A percentile compares a stretch with the other conserved stretches of the same genome.
Conservation (phyloP, 129 eudicot species). For the Ambrosia artemisiifolia region DNA sequence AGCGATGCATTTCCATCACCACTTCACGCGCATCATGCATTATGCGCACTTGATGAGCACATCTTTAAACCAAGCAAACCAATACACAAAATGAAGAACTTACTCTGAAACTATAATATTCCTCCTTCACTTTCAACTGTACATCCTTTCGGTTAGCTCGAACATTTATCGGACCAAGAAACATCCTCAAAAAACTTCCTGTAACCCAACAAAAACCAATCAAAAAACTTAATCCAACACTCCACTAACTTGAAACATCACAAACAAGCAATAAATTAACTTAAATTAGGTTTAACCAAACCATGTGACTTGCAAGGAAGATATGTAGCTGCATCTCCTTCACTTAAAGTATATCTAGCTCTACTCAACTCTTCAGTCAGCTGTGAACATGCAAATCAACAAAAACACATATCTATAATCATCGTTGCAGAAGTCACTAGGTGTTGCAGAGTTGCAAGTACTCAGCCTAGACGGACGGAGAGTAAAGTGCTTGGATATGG, state of each 20-base stretch:
- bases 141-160: slow-evolving; percentile 49
- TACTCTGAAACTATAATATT: slow-evolving; percentile 44
- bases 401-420: background rate
- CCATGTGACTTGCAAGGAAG: slow-evolving; percentile 47
- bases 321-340: slow-evolving; percentile 47
- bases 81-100: background rate
- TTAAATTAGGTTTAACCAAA: background rate
- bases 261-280: no score
- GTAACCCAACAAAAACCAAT: background rate
- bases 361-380: slow-evolving; percentile 34
- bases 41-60: no score
- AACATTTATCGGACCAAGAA: slow-evolving; percentile 46
- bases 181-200: slow-evolving; percentile 44
- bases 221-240: background rate
- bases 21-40: no score
- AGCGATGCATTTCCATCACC: no score
- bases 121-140: slow-evolving; percentile 46
- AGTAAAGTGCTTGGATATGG: no score
- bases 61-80: no score
- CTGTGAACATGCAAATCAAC: slow-evolving; percentile 2
- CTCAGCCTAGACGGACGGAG: no score
- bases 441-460: no score
- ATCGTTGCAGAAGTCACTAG: no score
- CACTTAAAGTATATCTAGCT: slow-evolving; percentile 30
- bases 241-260: no score